Base-by-base conservation (phyloP, 140 eudicot genomes). In the Flaveria floridana region DNA sequence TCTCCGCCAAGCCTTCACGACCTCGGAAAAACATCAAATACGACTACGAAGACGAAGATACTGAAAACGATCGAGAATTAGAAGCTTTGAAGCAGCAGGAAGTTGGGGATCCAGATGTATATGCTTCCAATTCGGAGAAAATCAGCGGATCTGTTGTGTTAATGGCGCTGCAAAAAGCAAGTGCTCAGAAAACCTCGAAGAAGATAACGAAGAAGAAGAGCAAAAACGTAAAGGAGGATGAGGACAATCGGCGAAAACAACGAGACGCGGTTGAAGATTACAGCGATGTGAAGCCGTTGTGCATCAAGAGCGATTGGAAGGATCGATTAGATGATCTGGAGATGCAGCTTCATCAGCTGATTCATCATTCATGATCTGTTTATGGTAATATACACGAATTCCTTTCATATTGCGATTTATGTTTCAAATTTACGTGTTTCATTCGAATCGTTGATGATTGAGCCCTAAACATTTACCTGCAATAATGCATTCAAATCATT, bases 301-400 rank as follows among this genome's bases (percentile, higher is more conserved):
- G 74, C 28, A 74, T 85, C 23, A 85, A 79, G 51, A 64, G 72
- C 34, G 87, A 85, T 64, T 88, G 95, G 90, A 77, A 62, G 12
- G 80, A 44, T 48, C 67, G 87, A n/a, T 76, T 88, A 74, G 88
- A 81, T 74, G 85, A 88, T 12, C 50, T 88, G 62, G 88, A 88
- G 67, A 76, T 5, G 51, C 85, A 84, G 71, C 84, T 85, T 26
- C 85, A 75, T 47, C 77, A 80, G 18, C 34, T 75, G 57, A 68
- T 80, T 68, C 80, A 59, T 76, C 50, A 48, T 42, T 4, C 77
- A 0, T 74, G 72, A 74, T 50, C n/a, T 44, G 16, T 30, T 23
- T 23, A n/a, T 76, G 44, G 26, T 65, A 15, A 34, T 65, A 65
- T 65, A 19, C n/a, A 65, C 25, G 34, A 16, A 3, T 30, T 53